A percentile compares a stretch with the other conserved stretches of the same genome.
phyloP scores from a whole-genome alignment of 2,329 filamentous ascomycete genomes.

The Aspergillus novofumigatus region DNA sequence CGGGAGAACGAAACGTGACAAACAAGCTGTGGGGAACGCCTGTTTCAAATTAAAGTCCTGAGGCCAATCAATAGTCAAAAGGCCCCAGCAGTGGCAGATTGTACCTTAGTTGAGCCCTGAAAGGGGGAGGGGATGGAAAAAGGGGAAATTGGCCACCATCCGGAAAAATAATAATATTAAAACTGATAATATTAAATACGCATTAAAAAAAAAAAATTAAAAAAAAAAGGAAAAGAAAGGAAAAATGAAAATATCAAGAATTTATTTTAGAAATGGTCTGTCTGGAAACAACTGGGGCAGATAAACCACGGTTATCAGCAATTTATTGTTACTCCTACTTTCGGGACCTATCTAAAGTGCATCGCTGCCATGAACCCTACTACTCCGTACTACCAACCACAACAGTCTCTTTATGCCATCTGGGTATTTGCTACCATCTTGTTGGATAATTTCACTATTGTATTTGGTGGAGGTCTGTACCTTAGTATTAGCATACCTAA shows the following conservation, averaged over 20 bases:
- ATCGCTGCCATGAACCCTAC: too few relatives aligned
- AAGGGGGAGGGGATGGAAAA: conserved; percentile 12
- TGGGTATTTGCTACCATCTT: conserved; percentile 5
- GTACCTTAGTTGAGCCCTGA: conserved; percentile 8
- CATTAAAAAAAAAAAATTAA: neutral
- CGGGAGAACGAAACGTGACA: conserved; percentile 22
- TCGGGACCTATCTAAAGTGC: neutral
- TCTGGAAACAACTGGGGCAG: neutral
- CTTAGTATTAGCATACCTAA: neutral
- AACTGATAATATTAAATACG: neutral
- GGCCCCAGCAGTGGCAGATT: neutral
- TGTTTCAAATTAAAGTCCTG: conserved; percentile 35
- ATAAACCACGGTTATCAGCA: neutral
- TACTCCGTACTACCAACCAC: too few relatives aligned
- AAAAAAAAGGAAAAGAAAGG: neutral
- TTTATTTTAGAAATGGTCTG: neutral
- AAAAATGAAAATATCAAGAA: neutral
- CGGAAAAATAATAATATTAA: neutral
- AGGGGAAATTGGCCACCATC: neutral
- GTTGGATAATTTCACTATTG: conserved; percentile 6
- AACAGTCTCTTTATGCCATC: conserved; percentile 8
- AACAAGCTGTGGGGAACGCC: conserved; percentile 22
- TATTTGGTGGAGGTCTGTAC: neutral
- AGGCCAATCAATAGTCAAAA: neutral
- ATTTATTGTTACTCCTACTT: neutral